Base-by-base conservation (phyloP, 768 basidiomycete genomes). In the Serendipita vermifera region DNA sequence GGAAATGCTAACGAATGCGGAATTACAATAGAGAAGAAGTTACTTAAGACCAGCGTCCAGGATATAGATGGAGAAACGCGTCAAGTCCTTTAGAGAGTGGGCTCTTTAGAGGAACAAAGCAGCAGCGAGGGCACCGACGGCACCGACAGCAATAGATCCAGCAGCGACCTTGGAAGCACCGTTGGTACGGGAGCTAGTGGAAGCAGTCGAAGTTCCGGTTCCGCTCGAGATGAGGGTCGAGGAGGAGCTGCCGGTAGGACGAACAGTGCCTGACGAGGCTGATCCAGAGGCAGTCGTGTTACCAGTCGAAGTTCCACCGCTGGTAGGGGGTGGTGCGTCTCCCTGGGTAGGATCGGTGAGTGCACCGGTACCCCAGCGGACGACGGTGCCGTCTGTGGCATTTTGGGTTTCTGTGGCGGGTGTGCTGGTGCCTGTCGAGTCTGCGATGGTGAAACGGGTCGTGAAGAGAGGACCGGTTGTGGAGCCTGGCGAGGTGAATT, bases 361-460 rank as follows among this genome's bases (percentile, higher is more conserved):
- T 5, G 69, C 62, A 38, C 86, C 87, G 6, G 59, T 70, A 35
- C 87, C 87, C 82, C 82, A 89, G 1, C 79, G 73, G 39, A 87
- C 80, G 13, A 67, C 35, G 0, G 59, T 32, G 24, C 65, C 59
- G 7, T 72, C 77, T 57, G 54, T 38, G 17, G 53, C 56, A 36
- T 38, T 46, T 36, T 69, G 65, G 4, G 81, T 78, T 61, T 87
- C 81, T 0, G 67, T 76, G 9, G 70, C 33, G 3, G 78, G 62
- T 2, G 72, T 72, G 54, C 74, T 70, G 5, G 67, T 59, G 11
- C 78, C 79, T 24, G 66, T 61, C 3, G 74, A 40, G 32, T 73
- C 76, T 2, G 82, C 78, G 63, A 90, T 86, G 33, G 82, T 71
- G 73, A 87, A 89, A 22, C 87, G 83, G 14, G 78, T 80, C 2